Evolutionary conservation across 139 green algal genomes (phyloP), one percentile per base, ranked within the genome.

Genomic region (Chlorella sp.): DNA sequence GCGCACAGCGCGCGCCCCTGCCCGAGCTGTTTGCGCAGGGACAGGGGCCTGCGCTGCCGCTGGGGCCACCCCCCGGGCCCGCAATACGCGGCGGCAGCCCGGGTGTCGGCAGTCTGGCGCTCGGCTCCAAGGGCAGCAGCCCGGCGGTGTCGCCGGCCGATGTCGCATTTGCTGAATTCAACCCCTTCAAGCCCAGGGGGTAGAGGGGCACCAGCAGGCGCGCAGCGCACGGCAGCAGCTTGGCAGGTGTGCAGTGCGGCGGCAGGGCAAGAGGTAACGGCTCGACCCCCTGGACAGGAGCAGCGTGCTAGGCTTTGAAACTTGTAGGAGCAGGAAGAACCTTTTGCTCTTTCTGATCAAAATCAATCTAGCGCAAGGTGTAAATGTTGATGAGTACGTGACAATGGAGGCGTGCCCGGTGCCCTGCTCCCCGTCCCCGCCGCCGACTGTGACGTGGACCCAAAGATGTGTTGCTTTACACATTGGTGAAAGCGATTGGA

Each of bases 121-220:
- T 25, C 23, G 45, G 19, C 11, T 5, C 33, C 35, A 23, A 33
- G 31, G 31, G 11, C 19, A 61, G 42, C 38, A 3, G 12, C 1
- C 15, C 29, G 21, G 53, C 9, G 38, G 45, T 36, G 25, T 3
- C 21, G 2, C 17, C 14, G 15, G 21, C 27, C 2, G 45, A 27
- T 2, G 67, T 48, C 17, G 29, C 35, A 14, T 65, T 65, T 64
- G 33, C 36, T 23, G 11, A 42, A 19, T 64, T 74, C 55, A 27
- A 63, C 5, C 68, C 68, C 21, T 74, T 65, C 51, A 74, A 51
- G 50, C 35, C 17, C 17, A 72, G 65, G 27, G 27, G 23, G 43
- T 8, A 2, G 45, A 19, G 0, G 8, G 11, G 8, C 27, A n/a
- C 63, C 27, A 23, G 61, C 61, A 51, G 61, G 58, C 58, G 27